Percentiles rank a stretch among this genome's conserved stretches.
Conservation (phyloP, 1,284 basidiomycete genomes). For the Ustilago sp. region DNA sequence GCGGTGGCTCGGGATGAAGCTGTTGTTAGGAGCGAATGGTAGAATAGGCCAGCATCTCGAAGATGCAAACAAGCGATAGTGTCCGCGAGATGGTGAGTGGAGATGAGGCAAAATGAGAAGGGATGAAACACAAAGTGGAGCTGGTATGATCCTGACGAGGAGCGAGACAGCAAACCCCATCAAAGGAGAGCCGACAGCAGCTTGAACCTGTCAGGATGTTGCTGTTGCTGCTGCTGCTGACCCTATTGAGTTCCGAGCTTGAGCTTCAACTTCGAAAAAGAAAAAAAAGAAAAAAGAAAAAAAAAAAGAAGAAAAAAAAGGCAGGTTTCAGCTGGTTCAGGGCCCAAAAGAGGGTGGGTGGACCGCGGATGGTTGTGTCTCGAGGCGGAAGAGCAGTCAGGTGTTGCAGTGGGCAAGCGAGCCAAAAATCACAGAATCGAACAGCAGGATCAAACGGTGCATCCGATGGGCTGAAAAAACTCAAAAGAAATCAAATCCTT, state of each 20-base stretch:
- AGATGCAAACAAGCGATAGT: neutral
- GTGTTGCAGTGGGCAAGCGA: neutral
- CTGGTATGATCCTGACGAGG: neutral
- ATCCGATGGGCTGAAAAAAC: conserved; percentile 4
- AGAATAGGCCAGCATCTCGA: neutral
- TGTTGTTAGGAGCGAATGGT: neutral
- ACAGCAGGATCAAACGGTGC: conserved; percentile 17
- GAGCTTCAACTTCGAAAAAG: conserved; percentile 1
- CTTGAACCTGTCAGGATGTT: neutral
- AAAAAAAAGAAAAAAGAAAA: neutral
- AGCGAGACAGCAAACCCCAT: neutral
- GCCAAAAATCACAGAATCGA: neutral
- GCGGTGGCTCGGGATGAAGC: conserved; percentile 2
- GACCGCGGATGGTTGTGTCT: neutral
- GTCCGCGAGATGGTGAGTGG: neutral
- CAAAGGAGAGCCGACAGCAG: neutral
- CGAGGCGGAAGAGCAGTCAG: conserved; percentile 1
- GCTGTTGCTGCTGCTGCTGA: conserved; percentile 1
- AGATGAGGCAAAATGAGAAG: neutral
- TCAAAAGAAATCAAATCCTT: neutral
- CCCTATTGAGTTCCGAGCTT: neutral
- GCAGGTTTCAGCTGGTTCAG: neutral
- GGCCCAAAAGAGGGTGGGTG: conserved; percentile 4
- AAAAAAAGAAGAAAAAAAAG: neutral
- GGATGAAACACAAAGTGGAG: neutral